Conservation (phyloP, 768 basidiomycete genomes). For the Leucocoprinus sp. region DNA sequence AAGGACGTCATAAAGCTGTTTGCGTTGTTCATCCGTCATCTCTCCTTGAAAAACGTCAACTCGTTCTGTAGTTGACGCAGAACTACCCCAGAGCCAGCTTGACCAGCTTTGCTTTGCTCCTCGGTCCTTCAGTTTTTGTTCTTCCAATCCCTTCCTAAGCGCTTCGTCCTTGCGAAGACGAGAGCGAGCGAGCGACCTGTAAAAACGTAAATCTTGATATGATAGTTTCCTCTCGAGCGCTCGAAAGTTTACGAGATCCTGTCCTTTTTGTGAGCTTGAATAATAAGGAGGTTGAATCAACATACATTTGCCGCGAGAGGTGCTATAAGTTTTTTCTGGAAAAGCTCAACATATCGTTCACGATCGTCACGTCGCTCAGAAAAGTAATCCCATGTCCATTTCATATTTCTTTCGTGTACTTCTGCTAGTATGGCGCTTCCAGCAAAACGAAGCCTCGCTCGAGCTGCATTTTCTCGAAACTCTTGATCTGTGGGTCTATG, state of each 20-base stretch:
- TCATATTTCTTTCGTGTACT: slow-evolving; percentile 71
- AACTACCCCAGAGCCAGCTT: slow-evolving; percentile 81
- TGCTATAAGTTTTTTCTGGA: slow-evolving; percentile 63
- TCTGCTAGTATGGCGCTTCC: slow-evolving; percentile 70
- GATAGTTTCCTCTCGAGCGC: slow-evolving; percentile 73
- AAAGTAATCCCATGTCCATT: slow-evolving; percentile 93
- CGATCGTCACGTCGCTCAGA: slow-evolving; percentile 83
- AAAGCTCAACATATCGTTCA: slow-evolving; percentile 75
- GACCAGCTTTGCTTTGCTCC: slow-evolving; percentile 48
- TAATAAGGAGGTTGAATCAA: slow-evolving; percentile 9
- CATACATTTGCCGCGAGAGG: slow-evolving; percentile 48
- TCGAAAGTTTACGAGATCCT: slow-evolving; percentile 35
- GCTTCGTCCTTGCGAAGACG: slow-evolving; percentile 80
- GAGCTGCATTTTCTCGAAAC: slow-evolving; percentile 49
- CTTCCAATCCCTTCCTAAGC: slow-evolving; percentile 59
- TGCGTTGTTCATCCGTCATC: slow-evolving; percentile 87
- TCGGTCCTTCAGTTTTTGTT: slow-evolving; percentile 48
- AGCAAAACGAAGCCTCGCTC: slow-evolving; percentile 72
- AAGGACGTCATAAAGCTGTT: slow-evolving; percentile 81
- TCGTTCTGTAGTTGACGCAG: slow-evolving; percentile 23
- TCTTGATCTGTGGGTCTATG: slow-evolving; percentile 64
- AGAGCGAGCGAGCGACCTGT: slow-evolving; percentile 89
- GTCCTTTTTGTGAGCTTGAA: slow-evolving; percentile 32
- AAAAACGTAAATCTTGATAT: slow-evolving; percentile 95
- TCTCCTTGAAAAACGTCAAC: slow-evolving; percentile 56